phyloP scores from a whole-genome alignment of 1,139 yeast species.

The Hanseniaspora gamundiae region DNA sequence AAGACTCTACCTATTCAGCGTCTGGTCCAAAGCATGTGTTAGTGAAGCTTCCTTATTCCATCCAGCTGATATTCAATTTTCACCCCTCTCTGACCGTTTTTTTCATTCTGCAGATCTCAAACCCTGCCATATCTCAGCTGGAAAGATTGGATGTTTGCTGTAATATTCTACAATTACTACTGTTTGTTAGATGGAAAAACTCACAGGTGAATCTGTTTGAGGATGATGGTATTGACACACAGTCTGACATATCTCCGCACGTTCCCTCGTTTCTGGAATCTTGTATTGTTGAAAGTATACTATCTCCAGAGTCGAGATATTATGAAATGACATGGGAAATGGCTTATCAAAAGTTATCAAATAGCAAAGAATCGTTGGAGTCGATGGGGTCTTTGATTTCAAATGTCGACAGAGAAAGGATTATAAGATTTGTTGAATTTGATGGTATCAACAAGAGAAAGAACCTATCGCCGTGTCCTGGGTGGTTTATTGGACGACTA shows the following conservation, averaged over 20 bases:
- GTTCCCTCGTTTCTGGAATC: conserved; percentile 84
- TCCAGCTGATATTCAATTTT: conserved; percentile 53
- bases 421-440: conserved; percentile 17
- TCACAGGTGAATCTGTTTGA: conserved; percentile 45
- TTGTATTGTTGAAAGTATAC: conserved; percentile 61
- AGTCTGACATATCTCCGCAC: conserved; percentile 32
- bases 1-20: conserved; percentile 7
- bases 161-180: conserved; percentile 53
- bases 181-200: conserved; percentile 62
- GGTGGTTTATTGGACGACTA: conserved; percentile 56
- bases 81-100: conserved; percentile 59
- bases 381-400: conserved; percentile 14
- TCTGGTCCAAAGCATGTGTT: conserved; percentile 30
- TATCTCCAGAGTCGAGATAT: conserved; percentile 69
- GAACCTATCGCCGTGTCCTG: conserved; percentile 70
- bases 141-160: conserved; percentile 63
- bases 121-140: conserved; percentile 39
- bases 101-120: conserved; percentile 54
- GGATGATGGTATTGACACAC: conserved; percentile 17
- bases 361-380: conserved; percentile 6
- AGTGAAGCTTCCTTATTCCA: conserved; percentile 55
- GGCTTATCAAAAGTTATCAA: conserved; percentile 13
- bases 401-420: conserved; percentile 14
- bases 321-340: conserved; percentile 29
- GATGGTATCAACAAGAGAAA: conserved; percentile 36